Percentiles rank a stretch among this genome's conserved stretches.
phyloP scores from a whole-genome alignment of 345 rosid species.

The Acer yangbiense region DNA sequence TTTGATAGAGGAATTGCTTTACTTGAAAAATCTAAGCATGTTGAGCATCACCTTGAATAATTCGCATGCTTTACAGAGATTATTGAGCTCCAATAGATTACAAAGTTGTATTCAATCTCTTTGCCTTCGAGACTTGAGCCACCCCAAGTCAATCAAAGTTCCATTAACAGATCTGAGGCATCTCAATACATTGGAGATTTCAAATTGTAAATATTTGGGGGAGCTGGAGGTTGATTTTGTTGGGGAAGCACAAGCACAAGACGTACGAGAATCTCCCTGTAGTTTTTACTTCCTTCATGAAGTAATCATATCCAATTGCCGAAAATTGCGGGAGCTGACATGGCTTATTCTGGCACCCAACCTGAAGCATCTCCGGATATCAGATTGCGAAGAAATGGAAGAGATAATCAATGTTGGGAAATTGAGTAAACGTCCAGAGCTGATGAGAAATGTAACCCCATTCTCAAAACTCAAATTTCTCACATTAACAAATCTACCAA shows the following conservation, averaged over 20 bases:
- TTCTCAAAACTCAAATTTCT: neutral
- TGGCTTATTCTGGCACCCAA: constrained; percentile 13
- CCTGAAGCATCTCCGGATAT: neutral
- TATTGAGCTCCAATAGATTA: neutral
- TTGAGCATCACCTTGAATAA: neutral
- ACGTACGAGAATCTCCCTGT: neutral
- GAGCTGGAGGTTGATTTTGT: neutral
- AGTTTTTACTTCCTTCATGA: neutral
- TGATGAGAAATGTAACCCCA: neutral
- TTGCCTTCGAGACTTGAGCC: fast-evolving
- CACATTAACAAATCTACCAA: neutral
- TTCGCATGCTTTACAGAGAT: neutral
- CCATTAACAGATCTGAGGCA: neutral
- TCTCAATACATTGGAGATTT: neutral
- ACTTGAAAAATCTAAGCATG: neutral
- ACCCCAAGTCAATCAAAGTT: neutral
- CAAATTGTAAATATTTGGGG: neutral
- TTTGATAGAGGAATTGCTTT: constrained; percentile 1
- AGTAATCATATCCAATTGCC: neutral
- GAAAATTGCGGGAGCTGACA: neutral
- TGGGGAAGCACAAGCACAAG: neutral
- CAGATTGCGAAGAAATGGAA: neutral
- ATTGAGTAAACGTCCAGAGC: neutral
- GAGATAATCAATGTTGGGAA: neutral
- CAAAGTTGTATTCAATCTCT: neutral